Evolutionary conservation across 2,329 filamentous ascomycete species (phyloP), one percentile per base, ranked within the genome.

Genomic region (Sarocladiaceae sp.): DNA sequence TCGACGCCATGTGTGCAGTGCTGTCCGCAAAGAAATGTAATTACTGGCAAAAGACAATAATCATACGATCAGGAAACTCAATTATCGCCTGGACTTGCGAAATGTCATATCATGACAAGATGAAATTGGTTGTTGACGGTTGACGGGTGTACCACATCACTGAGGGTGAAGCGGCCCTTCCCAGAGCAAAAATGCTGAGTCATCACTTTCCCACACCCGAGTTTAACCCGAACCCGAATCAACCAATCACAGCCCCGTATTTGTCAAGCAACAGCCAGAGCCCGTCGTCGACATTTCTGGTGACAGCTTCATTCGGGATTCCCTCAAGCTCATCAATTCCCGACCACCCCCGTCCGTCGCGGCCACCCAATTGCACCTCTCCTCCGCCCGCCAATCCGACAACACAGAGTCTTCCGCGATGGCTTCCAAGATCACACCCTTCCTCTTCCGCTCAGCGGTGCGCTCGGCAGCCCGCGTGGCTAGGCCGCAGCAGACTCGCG

Each of bases 401-500:
- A 54, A 53, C 56, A 48, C 58, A 53, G 56, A 57, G 47, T 51
- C 54, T 50, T 54, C 53, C 59, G 62, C 59, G 64, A 96, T 96
- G 91, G 88, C 90, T 69, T 92, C 87, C 70, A 93, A 87, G 77
- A 75, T 96, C 67, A 80, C 85, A 55, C 87, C 90, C 46, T 79
- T 86, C 67, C 71, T 88, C 64, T 76, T 90, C 72, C 82, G 89
- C 72, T 82, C 83, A 64, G 82, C 80, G 67, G 75, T 82, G 62
- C 83, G 88, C 66, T 76, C 83, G 60, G 73, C 79, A 60, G 78
- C 82, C 67, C 80, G 82, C 70, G 74, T 82, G 63, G 77, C 82
- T 62, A 76, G 78, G 64, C 75, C 81, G 59, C 40, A 33, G 35
- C 88, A 88, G 74, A 81, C 79, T 71, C 86, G 90, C 67, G 76